phyloP scores from a whole-genome alignment of 2,329 filamentous ascomycete genomes.

The Trichoderma sp. region DNA sequence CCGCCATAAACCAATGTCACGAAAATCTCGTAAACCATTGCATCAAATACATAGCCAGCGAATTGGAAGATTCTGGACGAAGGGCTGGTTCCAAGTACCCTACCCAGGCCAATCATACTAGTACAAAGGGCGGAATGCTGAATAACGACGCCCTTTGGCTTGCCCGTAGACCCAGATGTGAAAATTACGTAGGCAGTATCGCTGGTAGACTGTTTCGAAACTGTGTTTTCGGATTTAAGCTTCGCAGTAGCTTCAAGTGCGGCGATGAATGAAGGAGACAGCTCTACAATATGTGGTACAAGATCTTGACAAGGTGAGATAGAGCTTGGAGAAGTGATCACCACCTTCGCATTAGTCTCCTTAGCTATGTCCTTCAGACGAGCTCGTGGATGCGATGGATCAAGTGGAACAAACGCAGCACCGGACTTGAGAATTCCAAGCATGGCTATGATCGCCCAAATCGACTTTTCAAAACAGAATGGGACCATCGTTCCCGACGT shows the following conservation, averaged over 20 bases:
- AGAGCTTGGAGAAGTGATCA: constrained; percentile 15
- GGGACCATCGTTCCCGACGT: constrained; percentile 26
- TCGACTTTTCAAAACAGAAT: constrained; percentile 25
- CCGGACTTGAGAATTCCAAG: constrained; percentile 34
- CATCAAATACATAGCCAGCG: constrained; percentile 13
- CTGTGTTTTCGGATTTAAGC: neutral
- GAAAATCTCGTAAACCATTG: neutral
- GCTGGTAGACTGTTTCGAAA: neutral
- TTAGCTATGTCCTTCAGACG: constrained; percentile 9
- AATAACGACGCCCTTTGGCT: constrained; percentile 15
- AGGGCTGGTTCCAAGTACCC: neutral
- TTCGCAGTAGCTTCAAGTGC: neutral
- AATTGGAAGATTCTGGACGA: constrained; percentile 5
- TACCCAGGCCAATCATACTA: neutral
- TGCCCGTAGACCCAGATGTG: constrained; percentile 9
- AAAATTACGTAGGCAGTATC: neutral
- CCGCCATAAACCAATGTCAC: neutral
- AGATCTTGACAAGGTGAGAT: neutral
- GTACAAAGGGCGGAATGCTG: neutral
- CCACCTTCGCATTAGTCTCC: constrained; percentile 6
- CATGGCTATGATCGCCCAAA: constrained; percentile 28
- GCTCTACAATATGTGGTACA: neutral
- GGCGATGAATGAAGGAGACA: constrained; percentile 1
- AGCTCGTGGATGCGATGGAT: constrained; percentile 23
- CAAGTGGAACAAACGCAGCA: constrained; percentile 31